phyloP scores from a whole-genome alignment of 768 basidiomycete genomes.

The Calocybe cyanea region DNA sequence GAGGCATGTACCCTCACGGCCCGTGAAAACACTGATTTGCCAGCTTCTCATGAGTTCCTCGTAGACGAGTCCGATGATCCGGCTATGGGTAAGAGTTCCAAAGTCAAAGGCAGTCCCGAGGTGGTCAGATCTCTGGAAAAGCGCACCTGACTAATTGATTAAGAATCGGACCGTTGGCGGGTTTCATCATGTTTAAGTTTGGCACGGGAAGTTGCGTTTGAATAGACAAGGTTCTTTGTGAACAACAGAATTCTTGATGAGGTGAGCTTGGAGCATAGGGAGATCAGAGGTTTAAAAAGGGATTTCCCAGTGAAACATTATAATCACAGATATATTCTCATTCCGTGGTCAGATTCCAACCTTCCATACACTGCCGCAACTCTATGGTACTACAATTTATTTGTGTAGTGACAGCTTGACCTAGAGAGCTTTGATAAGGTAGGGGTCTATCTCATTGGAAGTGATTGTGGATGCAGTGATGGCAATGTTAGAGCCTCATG shows the following conservation, averaged over 20 bases:
- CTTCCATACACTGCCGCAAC: slow-evolving; percentile 90
- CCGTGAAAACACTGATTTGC: slow-evolving; percentile 97
- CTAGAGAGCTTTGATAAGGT: slow-evolving; percentile 97
- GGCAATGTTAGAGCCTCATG: slow-evolving; percentile 67
- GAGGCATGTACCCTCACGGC: slow-evolving; percentile 96
- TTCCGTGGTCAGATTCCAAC: slow-evolving; percentile 90
- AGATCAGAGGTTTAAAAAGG: too few relatives aligned
- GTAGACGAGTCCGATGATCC: slow-evolving; percentile 94
- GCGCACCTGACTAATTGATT: slow-evolving; percentile 89
- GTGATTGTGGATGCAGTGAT: slow-evolving; percentile 99
- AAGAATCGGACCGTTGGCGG: slow-evolving; percentile 86
- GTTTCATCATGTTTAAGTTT: slow-evolving; percentile 97
- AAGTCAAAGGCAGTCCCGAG: slow-evolving; percentile 98
- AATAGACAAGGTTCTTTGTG: slow-evolving; percentile 90
- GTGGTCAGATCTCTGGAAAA: slow-evolving; percentile 90
- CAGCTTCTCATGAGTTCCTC: slow-evolving; percentile 99
- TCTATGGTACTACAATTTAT: slow-evolving; percentile 93
- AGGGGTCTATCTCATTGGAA: slow-evolving; percentile 94
- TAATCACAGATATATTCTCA: slow-evolving; percentile 83
- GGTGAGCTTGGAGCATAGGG: slow-evolving; percentile 59
- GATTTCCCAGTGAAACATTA: not conserved
- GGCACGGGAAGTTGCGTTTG: slow-evolving; percentile 91
- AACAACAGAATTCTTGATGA: slow-evolving; percentile 78
- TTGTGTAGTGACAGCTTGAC: slow-evolving; percentile 96
- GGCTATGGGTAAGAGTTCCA: slow-evolving; percentile 97